Evolutionary conservation across 176 grass and related monocot genomes (phyloP).

Genomic region (Avena insularis): DNA sequence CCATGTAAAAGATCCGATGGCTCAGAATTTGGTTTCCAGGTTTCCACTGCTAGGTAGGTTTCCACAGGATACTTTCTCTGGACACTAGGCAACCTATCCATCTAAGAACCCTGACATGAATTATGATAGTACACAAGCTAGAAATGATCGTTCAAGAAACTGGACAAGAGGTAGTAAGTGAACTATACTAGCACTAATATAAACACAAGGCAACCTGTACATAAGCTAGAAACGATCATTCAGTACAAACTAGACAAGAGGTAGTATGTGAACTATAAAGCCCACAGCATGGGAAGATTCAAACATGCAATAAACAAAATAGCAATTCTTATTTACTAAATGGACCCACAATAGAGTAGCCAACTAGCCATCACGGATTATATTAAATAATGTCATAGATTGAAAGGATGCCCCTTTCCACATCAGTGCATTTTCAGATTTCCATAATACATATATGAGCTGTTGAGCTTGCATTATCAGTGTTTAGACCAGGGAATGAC

Average conservation of each 20-base stretch:
- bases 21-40: too few relatives aligned
- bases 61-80: too few relatives aligned
- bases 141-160: background rate
- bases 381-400: background rate
- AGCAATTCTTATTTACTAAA: constrained; percentile 23
- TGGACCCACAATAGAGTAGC: constrained; percentile 7
- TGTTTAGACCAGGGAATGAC: background rate
- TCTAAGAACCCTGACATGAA: constrained; percentile 20
- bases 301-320: constrained; percentile 5
- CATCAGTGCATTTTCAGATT: constrained; percentile 7
- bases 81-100: background rate
- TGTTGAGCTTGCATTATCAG: background rate
- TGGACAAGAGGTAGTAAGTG: constrained; percentile 16
- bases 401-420: constrained; percentile 23
- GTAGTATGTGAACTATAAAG: background rate
- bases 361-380: background rate
- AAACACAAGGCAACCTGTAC: background rate
- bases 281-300: background rate
- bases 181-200: background rate
- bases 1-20: too few relatives aligned
- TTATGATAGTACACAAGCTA: constrained; percentile 11
- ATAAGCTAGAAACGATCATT: constrained; percentile 18
- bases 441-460: background rate
- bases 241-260: constrained; percentile 19
- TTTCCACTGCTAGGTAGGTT: too few relatives aligned